These are phyloP conservation scores for Backusella sp. DNA, from an alignment of 192 early-diverging fungal genomes.

Conservation along the genomic window DNA sequence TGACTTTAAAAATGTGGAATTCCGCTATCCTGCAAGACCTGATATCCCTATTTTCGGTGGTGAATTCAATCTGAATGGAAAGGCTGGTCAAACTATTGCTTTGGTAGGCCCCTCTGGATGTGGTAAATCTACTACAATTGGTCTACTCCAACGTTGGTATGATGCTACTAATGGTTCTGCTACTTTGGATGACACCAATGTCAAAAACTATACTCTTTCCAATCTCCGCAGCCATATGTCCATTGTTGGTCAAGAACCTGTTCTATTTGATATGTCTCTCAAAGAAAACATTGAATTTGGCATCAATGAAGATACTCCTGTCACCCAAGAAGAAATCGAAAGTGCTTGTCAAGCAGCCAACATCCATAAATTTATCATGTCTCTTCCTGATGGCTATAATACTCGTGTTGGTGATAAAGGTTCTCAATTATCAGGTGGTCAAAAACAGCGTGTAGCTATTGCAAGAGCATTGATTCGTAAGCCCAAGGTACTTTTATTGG, in stretches of 20 bases:
- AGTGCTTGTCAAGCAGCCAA: slow-evolving; percentile 54
- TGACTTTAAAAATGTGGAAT: slow-evolving; percentile 46
- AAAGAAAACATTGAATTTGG: slow-evolving; percentile 88
- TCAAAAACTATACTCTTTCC: slow-evolving; percentile 60
- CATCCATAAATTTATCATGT: slow-evolving; percentile 58
- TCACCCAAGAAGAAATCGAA: slow-evolving; percentile 57
- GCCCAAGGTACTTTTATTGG: slow-evolving; percentile 80
- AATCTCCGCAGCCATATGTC: slow-evolving; percentile 74
- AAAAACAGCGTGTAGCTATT: slow-evolving; percentile 85
- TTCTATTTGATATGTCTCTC: slow-evolving; percentile 85
- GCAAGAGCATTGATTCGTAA: slow-evolving; percentile 86
- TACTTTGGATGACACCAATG: slow-evolving; percentile 55
- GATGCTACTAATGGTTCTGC: slow-evolving; percentile 63
- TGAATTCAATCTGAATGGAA: slow-evolving; percentile 46
- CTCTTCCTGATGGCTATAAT: slow-evolving; percentile 60
- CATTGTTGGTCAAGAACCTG: slow-evolving; percentile 93
- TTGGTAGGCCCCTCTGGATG: slow-evolving; percentile 85
- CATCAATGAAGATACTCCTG: slow-evolving; percentile 34
- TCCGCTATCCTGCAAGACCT: slow-evolving; percentile 66
- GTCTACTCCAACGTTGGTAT: slow-evolving; percentile 77
- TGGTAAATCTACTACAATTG: slow-evolving; percentile 75
- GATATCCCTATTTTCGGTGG: slow-evolving; percentile 48
- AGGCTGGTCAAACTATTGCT: slow-evolving; percentile 75
- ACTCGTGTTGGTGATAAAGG: slow-evolving; percentile 73
- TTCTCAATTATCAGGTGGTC: slow-evolving; percentile 58